These are phyloP conservation scores for Exophiala calicioides DNA, from an alignment of 2,329 filamentous ascomycete genomes.

Conservation along the genomic window DNA sequence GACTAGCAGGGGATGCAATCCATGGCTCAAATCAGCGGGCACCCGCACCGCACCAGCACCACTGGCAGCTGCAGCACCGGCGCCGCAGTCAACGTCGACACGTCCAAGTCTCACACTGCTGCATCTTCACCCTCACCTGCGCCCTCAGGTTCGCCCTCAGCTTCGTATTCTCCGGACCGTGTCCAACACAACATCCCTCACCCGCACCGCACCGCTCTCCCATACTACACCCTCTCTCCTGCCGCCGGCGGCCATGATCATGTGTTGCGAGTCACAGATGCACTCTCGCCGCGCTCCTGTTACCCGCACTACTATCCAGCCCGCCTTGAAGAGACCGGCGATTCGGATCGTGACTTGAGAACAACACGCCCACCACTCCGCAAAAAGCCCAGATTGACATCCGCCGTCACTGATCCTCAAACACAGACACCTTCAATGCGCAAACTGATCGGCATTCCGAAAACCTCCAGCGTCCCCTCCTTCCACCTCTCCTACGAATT, in stretches of 20 bases:
- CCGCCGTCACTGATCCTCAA: conserved; percentile 5
- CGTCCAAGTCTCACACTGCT: conserved; percentile 4
- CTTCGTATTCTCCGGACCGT: conserved; percentile 6
- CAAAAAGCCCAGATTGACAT: conserved; percentile 28
- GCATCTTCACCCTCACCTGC: conserved; percentile 11
- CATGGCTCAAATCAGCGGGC: conserved; percentile 17
- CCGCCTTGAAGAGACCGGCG: conserved; percentile 12
- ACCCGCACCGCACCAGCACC: background rate
- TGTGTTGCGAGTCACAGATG: conserved; percentile 11
- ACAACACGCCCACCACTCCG: conserved; percentile 23
- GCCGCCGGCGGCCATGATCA: conserved; percentile 13
- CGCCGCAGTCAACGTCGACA: conserved; percentile 2
- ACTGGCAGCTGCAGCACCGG: too few species aligned
- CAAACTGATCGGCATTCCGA: conserved; percentile 15
- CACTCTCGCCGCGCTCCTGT: conserved; percentile 7
- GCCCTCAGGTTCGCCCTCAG: conserved; percentile 4
- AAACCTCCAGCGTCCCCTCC: conserved; percentile 22
- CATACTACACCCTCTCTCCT: conserved; percentile 12
- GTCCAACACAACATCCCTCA: conserved; percentile 2
- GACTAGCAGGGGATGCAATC: conserved; percentile 21
- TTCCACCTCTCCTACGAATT: conserved; percentile 17
- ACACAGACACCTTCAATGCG: conserved; percentile 17
- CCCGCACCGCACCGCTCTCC: conserved; percentile 4
- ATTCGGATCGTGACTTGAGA: conserved; percentile 18
- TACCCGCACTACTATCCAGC: conserved; percentile 18